Evolutionary conservation across 192 early-diverging fungal genomes (phyloP).

Genomic region (Tieghemiomyces parasiticus): DNA sequence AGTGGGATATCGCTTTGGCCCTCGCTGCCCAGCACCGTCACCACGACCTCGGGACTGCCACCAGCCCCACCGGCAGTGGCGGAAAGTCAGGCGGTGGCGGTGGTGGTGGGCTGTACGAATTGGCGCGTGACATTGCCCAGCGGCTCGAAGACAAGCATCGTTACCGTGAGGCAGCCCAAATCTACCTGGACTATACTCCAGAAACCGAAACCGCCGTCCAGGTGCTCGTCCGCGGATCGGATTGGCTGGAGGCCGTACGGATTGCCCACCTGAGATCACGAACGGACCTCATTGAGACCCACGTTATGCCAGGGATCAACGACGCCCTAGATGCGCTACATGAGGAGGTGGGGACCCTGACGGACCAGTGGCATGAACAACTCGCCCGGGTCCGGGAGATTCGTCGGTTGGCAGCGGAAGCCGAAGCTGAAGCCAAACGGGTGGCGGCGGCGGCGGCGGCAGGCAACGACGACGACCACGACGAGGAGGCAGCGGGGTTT

Average conservation of each 20-base stretch:
- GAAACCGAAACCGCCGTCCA: slow-evolving; percentile 54
- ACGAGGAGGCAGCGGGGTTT: no score
- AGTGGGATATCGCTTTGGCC: slow-evolving; percentile 23
- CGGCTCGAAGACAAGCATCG: slow-evolving; percentile 37
- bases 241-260: slow-evolving; percentile 68
- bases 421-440: neutral
- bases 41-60: no score
- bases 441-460: neutral
- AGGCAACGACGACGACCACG: slow-evolving; percentile 48
- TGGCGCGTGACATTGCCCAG: slow-evolving; percentile 17
- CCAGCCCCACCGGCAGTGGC: neutral
- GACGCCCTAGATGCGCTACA: slow-evolving; percentile 20
- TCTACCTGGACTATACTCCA: slow-evolving; percentile 55
- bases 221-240: slow-evolving; percentile 46
- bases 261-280: slow-evolving; percentile 38
- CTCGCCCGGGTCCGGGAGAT: slow-evolving; percentile 19
- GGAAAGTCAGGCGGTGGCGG: no score
- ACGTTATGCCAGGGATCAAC: slow-evolving; percentile 46
- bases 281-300: slow-evolving; percentile 59
- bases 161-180: slow-evolving; percentile 49
- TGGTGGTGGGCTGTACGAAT: slow-evolving; percentile 19
- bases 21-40: no score
- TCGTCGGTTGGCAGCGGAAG: slow-evolving; percentile 16
- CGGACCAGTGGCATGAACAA: slow-evolving; percentile 15
- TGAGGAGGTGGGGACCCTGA: slow-evolving; percentile 25